phyloP scores from a whole-genome alignment of 768 basidiomycete genomes.

The Roridomyces roridus region DNA sequence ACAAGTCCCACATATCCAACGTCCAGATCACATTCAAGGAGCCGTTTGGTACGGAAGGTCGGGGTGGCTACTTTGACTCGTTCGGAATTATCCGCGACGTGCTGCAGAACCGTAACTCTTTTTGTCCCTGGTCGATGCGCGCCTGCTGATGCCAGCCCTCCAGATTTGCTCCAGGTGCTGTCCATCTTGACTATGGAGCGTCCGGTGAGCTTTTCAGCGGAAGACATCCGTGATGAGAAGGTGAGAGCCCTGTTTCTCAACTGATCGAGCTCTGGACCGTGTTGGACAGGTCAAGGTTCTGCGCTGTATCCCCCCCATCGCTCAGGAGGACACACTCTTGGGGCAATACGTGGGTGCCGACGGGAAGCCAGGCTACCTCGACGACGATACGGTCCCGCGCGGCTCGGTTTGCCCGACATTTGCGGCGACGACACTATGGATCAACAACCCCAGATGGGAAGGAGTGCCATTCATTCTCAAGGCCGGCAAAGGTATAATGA shows the following conservation, averaged over 20 bases:
- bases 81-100: conserved; percentile 99
- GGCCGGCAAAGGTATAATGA: conserved; percentile 89
- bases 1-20: conserved; percentile 94
- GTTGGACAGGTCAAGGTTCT: conserved; percentile 88
- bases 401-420: conserved; percentile 94
- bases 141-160: conserved; percentile 20
- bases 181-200: conserved; percentile 97
- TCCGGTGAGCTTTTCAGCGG: conserved; percentile 95
- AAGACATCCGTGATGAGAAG: conserved; percentile 99
- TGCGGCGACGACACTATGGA: conserved; percentile 90
- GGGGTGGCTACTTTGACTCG: conserved; percentile 99
- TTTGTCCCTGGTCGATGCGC: conserved; percentile 17
- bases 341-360: conserved; percentile 92
- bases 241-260: conserved; percentile 41
- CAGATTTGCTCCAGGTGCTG: conserved; percentile 94
- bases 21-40: conserved; percentile 99
- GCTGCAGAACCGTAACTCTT: conserved; percentile 93
- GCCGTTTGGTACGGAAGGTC: conserved; percentile 98
- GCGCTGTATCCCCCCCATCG: conserved; percentile 86
- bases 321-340: conserved; percentile 78
- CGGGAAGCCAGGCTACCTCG: conserved; percentile 96
- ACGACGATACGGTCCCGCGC: conserved; percentile 94
- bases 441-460: conserved; percentile 97
- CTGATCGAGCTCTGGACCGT: conserved; percentile 5
- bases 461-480: conserved; percentile 98